Evolutionary conservation across 495 filamentous ascomycete genomes (phyloP).

Genomic region (Lepraria neglecta): DNA sequence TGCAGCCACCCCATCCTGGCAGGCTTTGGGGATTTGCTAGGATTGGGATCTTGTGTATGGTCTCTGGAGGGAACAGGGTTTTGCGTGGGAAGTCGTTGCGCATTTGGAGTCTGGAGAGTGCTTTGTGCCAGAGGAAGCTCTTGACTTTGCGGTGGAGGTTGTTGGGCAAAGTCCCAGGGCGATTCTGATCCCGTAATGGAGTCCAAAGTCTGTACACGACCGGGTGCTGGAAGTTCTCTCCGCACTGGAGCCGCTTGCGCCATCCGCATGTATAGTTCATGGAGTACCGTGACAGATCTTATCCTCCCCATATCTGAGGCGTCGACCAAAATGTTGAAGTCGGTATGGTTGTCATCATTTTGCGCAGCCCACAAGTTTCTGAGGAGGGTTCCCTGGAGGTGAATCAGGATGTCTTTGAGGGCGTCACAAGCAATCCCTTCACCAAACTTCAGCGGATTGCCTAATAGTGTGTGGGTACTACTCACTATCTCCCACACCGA

Average conservation of each 20-base stretch:
- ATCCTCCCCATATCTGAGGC: conserved; percentile 24
- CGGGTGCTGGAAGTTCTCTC: background rate
- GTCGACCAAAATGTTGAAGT: conserved; percentile 23
- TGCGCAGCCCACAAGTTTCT: conserved; percentile 20
- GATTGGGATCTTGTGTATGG: background rate
- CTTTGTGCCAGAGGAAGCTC: background rate
- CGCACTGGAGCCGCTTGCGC: conserved; percentile 16
- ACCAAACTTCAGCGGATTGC: conserved; percentile 8
- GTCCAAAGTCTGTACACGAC: background rate
- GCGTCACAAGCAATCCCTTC: conserved; percentile 30
- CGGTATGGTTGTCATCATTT: conserved; percentile 22
- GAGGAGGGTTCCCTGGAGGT: conserved; percentile 22
- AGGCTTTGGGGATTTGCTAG: background rate
- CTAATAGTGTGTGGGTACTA: background rate
- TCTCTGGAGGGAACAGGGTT: background rate
- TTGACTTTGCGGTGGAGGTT: background rate
- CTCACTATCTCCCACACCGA: conserved; percentile 19
- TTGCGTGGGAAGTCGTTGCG: background rate
- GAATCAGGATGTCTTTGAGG: conserved; percentile 20
- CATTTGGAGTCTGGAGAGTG: background rate
- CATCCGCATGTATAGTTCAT: conserved; percentile 22
- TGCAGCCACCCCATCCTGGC: background rate
- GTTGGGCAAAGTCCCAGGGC: background rate
- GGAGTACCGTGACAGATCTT: conserved; percentile 21
- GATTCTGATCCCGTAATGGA: background rate